phyloP scores from a whole-genome alignment of 768 basidiomycete genomes.

The Ramaria sp. region DNA sequence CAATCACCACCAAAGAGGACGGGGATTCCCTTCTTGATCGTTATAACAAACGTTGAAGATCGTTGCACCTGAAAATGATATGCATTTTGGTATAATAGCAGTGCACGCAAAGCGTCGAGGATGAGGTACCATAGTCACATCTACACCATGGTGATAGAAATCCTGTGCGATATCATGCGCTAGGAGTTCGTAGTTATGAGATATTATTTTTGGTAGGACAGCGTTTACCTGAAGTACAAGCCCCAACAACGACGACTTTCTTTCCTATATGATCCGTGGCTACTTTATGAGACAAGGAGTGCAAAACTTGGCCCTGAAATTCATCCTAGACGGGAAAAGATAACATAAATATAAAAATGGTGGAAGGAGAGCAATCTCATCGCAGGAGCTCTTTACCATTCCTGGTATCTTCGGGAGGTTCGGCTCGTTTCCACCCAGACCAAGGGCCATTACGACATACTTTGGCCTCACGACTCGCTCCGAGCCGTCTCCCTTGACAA shows the following conservation, averaged over 20 bases:
- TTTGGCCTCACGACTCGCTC: constrained; percentile 15
- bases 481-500: constrained; percentile 9
- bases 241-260: constrained; percentile 60
- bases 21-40: constrained; percentile 29
- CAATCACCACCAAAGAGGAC: constrained; percentile 19
- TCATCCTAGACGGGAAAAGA: constrained; percentile 28
- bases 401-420: constrained; percentile 34
- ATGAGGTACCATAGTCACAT: constrained; percentile 16
- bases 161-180: constrained; percentile 43
- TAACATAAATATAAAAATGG: not conserved
- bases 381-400: constrained; percentile 12
- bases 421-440: constrained; percentile 35
- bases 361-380: not conserved
- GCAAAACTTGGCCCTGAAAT: constrained; percentile 53
- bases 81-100: constrained; percentile 13
- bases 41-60: constrained; percentile 44
- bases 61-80: constrained; percentile 30
- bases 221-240: constrained; percentile 42
- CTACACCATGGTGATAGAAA: constrained; percentile 33
- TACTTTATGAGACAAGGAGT: constrained; percentile 45
- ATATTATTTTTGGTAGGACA: not conserved
- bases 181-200: constrained; percentile 2
- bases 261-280: constrained; percentile 52
- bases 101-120: not conserved
- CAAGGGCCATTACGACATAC: constrained; percentile 48